phyloP scores from a whole-genome alignment of 257 asterid species.

The Solanum peruvianum region DNA sequence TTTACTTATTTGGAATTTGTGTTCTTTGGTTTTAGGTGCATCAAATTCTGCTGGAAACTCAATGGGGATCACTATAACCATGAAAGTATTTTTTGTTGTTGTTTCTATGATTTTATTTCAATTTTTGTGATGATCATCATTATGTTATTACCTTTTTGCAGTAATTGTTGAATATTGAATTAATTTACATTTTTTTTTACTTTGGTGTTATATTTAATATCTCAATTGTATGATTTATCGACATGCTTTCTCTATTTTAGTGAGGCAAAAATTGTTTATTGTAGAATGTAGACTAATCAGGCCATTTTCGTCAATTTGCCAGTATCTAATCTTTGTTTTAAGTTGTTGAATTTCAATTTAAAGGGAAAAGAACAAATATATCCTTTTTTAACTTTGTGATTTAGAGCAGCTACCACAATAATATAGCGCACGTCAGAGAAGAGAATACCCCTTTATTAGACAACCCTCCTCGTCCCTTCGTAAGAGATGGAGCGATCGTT shows the following conservation, averaged over 20 bases:
- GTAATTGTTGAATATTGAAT: not conserved
- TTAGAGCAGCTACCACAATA: too few relatives aligned
- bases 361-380: not conserved
- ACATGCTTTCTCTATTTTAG: not conserved
- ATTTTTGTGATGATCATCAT: not conserved
- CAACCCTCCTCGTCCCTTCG: too few relatives aligned
- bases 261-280: not conserved
- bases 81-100: not conserved
- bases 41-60: constrained; percentile 3
- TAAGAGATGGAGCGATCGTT: too few relatives aligned
- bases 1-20: not conserved
- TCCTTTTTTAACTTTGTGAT: not conserved
- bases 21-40: constrained; percentile 6
- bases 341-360: not conserved
- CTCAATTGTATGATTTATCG: not conserved
- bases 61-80: not conserved
- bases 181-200: not conserved
- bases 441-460: too few relatives aligned
- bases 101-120: constrained; percentile 6
- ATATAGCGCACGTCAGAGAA: too few relatives aligned
- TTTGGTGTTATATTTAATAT: not conserved
- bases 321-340: not conserved
- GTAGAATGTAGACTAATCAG: not conserved
- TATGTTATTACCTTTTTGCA: not conserved
- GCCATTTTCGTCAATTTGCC: not conserved